Conservation (phyloP, 768 basidiomycete species). For the Mrakia hoshinonis region DNA sequence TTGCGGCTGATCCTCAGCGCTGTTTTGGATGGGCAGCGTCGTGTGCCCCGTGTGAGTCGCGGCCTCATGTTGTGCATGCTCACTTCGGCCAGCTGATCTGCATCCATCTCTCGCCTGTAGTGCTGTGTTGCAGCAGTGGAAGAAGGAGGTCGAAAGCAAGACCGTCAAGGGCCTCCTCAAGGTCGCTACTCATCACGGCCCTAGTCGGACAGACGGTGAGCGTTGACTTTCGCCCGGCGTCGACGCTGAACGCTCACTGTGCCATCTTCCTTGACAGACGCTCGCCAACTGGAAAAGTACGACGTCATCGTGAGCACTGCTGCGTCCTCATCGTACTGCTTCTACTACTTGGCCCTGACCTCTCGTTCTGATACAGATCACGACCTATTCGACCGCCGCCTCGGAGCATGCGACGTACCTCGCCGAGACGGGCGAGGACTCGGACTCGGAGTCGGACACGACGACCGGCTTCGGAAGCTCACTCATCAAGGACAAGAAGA, state of each 20-base stretch:
- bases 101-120: neutral
- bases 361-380: conserved; percentile 44
- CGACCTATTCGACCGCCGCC: conserved; percentile 74
- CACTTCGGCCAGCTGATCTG: neutral
- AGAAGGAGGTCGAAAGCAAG: conserved; percentile 62
- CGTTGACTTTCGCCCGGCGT: neutral
- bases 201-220: conserved; percentile 59
- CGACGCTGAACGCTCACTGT: neutral
- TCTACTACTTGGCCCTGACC: neutral
- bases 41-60: conserved; percentile 58
- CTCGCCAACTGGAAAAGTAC: conserved; percentile 38
- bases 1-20: neutral
- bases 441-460: conserved; percentile 41
- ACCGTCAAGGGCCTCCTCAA: conserved; percentile 54
- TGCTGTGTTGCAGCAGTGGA: conserved; percentile 84
- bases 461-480: conserved; percentile 43
- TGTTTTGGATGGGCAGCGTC: conserved; percentile 49
- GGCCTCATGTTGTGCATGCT: neutral
- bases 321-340: neutral
- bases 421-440: conserved; percentile 46
- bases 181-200: conserved; percentile 77
- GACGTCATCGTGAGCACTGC: conserved; percentile 39
- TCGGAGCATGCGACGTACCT: conserved; percentile 60
- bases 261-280: conserved; percentile 31
- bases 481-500: conserved; percentile 44